Base-by-base conservation (phyloP, 1,139 yeast genomes). In the Candida dubliniensis region DNA sequence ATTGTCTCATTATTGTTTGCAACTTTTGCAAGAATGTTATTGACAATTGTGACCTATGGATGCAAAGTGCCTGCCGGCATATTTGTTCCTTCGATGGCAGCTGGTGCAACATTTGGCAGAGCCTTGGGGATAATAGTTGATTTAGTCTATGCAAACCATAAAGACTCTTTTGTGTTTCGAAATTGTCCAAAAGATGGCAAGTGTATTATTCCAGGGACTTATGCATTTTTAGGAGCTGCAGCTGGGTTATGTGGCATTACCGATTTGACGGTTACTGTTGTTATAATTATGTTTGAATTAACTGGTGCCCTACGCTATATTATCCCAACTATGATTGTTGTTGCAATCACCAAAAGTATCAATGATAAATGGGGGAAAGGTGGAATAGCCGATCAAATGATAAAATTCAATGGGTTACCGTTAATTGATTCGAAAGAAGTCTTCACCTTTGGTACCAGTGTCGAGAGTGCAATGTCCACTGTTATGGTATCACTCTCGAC, bases 201-300 rank as follows among this genome's bases (percentile, higher is more conserved):
- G 30, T 88, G 96, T 57, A 79, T 91, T 18, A 87, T 91, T 2
- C 95, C 97, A 0, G 98, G 97, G 0, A 89, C 95, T 0, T 93
- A 91, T 63, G 96, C 99, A 0, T 84, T 95, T 48, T 76, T 95
- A n/a, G 99, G 99, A 2, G 98, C 99, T 0, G 98, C 95, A 0
- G 95, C 98, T 1, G 90, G 96, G 0, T 72, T 95, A 40, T 84
- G 96, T 60, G 99, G 99, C 3, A 89, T 90, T 15, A 93, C 99
- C 0, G 88, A 93, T 54, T 69, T 95, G 51, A 90, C 97, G 0
- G 87, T 93, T 2, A 84, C 98, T 0, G 96, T 93, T 9, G 99
- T 90, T 0, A 93, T 95, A 8, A 86, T 95, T 36, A 87, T 95
- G 93, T 90, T 93, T 67, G 99, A 95, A 63, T 71, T 93, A 43